Base-by-base conservation (phyloP, 495 filamentous ascomycete genomes). In the Daldinia childiae region DNA sequence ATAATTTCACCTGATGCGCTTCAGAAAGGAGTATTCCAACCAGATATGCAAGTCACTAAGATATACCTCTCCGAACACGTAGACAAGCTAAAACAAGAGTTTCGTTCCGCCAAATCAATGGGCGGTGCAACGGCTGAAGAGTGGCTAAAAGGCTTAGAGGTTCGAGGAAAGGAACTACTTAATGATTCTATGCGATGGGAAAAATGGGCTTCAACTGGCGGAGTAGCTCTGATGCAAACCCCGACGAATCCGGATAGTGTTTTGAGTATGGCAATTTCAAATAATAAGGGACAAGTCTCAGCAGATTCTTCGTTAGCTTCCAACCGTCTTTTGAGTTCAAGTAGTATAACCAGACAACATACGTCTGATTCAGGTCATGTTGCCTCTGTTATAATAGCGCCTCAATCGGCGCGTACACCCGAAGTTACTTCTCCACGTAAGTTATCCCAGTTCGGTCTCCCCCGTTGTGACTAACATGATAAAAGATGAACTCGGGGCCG, bases 111-210 rank as follows among this genome's bases (percentile, higher is more conserved):
- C 51, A 86, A 84, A 61, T 79, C 81, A 9, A 84, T 90, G 73
- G 90, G 90, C 21, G 62, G 80, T 4, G 88, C 89, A 15, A 84
- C 88, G 8, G 83, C 85, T 17, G 89, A 90, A 51, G 91, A 93
- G 76, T 94, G 92, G 91, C 77, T 89, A 6, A 93, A 92, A 77
- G 91, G 91, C 12, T 84, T 94, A 2, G 85, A 85, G 43, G 77
- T 67, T 11, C 84, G 86, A 62, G 89, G 90, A n/a, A 86, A 85
- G 64, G 81, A 87, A 32, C 61, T 81, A 17, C 83, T 85, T 39
- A 79, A 81, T 26, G 88, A 92, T 69, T 81, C 87, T 19, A 79
- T 83, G 21, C 87, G 89, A 29, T 93, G 91, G 88, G 92, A 93
- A 74, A 87, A 86, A 58, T 94, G 89, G 85, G 89, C 90, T 60